Evolutionary conservation across 306 rosid genomes (phyloP), one percentile per base, ranked within the genome.

Genomic region (Castanopsis chinensis): DNA sequence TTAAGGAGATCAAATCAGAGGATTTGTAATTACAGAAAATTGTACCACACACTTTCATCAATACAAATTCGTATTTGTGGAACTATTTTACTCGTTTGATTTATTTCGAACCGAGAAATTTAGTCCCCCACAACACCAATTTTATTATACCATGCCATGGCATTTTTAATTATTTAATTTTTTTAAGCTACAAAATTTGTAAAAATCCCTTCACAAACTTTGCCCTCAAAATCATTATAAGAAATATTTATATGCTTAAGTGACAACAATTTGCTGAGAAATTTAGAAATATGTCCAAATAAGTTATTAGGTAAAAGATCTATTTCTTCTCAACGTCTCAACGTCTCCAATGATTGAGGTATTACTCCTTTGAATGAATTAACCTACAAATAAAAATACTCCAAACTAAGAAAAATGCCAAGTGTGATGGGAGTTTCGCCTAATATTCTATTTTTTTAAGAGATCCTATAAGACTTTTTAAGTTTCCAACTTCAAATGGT

Each of bases 341-440:
- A 60, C 41, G 63, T 28, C 21, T 76, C 27, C 6, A 85, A n/a
- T 80, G 73, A 65, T 52, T 54, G 72, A 72, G 89, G 84, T 60
- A 88, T 83, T 60, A 18, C 74, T 61, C 91, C 84, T 64, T 75
- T 55, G n/a, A 88, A 81, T 49, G 72, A 51, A 72, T 88, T 88
- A 2, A 73, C 85, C 64, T 83, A 78, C 87, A 88, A 60, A 64
- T 72, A 49, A 14, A 85, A 37, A 37, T 6, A 17, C 12, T 71
- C 84, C 63, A 88, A 85, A 75, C 86, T 80, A 74, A 12, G n/a
- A 23, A 86, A 81, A 3, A 71, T 73, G 0, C 91, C 87, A 14
- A 88, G 51, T 19, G 84, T 69, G 45, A 77, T 78, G 15, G 87
- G 91, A 53, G 85, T 78, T 20, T 10, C 53, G n/a, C 89, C 83